Conservation (phyloP, 805 yeast genomes). For the Lipomyces orientalis region DNA sequence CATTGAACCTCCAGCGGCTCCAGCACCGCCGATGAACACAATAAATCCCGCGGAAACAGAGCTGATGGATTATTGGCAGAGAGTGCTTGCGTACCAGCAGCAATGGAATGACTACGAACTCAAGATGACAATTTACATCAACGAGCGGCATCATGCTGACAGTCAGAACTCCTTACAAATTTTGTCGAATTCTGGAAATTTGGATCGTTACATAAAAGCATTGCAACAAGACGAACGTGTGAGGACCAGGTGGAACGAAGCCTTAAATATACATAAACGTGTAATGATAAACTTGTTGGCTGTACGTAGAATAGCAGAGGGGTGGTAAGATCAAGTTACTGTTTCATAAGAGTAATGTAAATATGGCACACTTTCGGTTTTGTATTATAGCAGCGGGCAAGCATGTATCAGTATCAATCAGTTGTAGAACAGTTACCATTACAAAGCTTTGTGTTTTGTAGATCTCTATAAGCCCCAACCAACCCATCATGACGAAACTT, state of each 20-base stretch:
- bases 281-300: constrained; percentile 32
- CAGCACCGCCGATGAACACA: constrained; percentile 28
- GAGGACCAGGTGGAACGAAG: constrained; percentile 35
- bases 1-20: constrained; percentile 40
- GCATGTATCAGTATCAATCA: neutral
- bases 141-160: constrained; percentile 41
- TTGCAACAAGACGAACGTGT: constrained; percentile 40
- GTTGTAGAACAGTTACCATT: neutral
- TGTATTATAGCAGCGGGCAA: neutral
- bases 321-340: constrained; percentile 17
- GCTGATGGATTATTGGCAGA: constrained; percentile 32
- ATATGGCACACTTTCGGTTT: neutral
- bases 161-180: constrained; percentile 19
- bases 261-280: constrained; percentile 32
- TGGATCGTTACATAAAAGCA: constrained; percentile 38
- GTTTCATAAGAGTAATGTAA: neutral
- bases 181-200: constrained; percentile 22
- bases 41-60: constrained; percentile 24
- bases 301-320: constrained; percentile 28
- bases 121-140: constrained; percentile 37
- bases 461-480: neutral
- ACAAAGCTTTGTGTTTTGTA: neutral
- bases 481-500: neutral
- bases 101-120: constrained; percentile 40
- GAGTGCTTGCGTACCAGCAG: constrained; percentile 34